Base-by-base conservation (phyloP, 495 filamentous ascomycete species). In the Articulospora tetracladia region DNA sequence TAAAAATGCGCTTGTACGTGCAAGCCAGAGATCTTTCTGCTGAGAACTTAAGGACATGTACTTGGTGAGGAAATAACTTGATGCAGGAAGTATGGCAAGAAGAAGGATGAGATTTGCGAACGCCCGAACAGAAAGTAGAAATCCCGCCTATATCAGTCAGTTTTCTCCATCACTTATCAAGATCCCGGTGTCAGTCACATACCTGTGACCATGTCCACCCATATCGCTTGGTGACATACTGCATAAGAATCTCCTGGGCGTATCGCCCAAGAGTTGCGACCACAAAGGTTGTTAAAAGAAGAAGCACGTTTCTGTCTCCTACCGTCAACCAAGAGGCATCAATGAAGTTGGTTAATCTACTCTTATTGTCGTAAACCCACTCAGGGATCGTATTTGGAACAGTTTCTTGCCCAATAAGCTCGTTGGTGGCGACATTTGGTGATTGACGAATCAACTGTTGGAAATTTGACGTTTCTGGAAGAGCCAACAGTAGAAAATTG, bases 171-270 rank as follows among this genome's bases (percentile, higher is more conserved):
- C n/a, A n/a, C n/a, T n/a, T n/a, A n/a, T n/a, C n/a, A n/a, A n/a
- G n/a, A n/a, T n/a, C n/a, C n/a, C n/a, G n/a, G n/a, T n/a, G n/a
- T n/a, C n/a, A n/a, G n/a, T n/a, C n/a, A n/a, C n/a, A n/a, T n/a
- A n/a, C n/a, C 55, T 0, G 76, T 73, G 13, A 86, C 61, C 4
- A n/a, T n/a, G 73, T 72, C 76, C 81, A 80, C 22, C 68, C 66
- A 60, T 80, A 83, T 12, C 82, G 72, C 6, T 76, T 79, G n/a
- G 78, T 80, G 11, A 81, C 72, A 63, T 85, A 86, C 53, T 82
- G 83, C 15, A 54, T 70, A 63, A n/a, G 71, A 61, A 51, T 76
- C 67, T 20, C 51, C 49, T 56, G 15, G 22, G 58, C 22, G 48
- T 62, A 32, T 32, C 23, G 2, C 26, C 1, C 15, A 19, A 65